Conservation (phyloP, 306 rosid genomes). For the Cajanus cajan region DNA sequence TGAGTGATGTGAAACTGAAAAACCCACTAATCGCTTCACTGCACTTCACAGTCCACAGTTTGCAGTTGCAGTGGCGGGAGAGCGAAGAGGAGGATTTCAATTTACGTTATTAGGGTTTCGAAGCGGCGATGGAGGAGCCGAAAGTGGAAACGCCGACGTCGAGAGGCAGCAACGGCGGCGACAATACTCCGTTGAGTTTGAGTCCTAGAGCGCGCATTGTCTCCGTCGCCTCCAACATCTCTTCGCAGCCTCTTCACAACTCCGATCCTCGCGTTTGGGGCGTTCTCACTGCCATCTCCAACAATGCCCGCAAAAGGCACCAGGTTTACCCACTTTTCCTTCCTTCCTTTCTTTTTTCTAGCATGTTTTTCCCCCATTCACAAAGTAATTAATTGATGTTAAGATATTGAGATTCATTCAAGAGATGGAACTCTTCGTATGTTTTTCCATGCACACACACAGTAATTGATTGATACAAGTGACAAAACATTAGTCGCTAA, state of each 20-base stretch:
- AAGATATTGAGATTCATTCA: too few relatives aligned
- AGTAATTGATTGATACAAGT: too few relatives aligned
- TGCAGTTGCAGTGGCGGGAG: not conserved
- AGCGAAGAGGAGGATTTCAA: not conserved
- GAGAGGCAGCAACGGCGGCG: not conserved
- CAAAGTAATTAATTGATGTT: too few relatives aligned
- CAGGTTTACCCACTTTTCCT: conserved; percentile 45
- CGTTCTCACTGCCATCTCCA: conserved; percentile 89
- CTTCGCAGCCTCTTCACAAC: conserved; percentile 70
- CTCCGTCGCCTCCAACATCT: conserved; percentile 65
- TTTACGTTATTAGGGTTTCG: conserved; percentile 53
- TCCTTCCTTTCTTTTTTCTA: not conserved
- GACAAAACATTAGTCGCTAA: too few relatives aligned
- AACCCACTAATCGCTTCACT: not conserved
- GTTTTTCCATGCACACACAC: too few relatives aligned
- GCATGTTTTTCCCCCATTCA: too few relatives aligned
- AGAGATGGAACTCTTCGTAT: too few relatives aligned
- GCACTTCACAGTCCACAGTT: not conserved
- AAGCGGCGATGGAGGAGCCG: conserved; percentile 45
- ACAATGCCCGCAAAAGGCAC: conserved; percentile 73
- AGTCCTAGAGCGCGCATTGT: conserved; percentile 51
- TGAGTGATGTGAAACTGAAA: not conserved
- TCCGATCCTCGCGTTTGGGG: conserved; percentile 80
- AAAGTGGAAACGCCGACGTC: not conserved
- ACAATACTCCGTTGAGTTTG: not conserved